Percentiles rank a stretch among this genome's conserved stretches.
Conservation (phyloP, 208 protist genomes). For the Leishmania lainsoni region DNA sequence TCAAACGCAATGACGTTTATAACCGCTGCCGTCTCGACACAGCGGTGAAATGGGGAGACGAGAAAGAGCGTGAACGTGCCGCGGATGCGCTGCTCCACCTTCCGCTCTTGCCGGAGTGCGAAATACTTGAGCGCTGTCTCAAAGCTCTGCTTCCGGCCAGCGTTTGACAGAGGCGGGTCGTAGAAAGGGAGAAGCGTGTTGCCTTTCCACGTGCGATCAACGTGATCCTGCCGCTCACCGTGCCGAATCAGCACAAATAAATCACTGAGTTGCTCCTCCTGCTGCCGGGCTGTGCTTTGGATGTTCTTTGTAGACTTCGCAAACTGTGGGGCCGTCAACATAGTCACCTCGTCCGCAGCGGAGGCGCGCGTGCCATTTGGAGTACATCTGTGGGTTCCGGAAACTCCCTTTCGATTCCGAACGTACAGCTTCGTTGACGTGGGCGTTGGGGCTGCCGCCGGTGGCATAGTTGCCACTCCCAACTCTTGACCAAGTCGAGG, state of each 20-base stretch:
- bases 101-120: constrained; percentile 42
- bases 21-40: constrained; percentile 79
- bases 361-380: not conserved
- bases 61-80: constrained; percentile 72
- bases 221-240: constrained; percentile 83
- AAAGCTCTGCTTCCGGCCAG: constrained; percentile 72
- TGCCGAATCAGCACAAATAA: constrained; percentile 73
- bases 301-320: constrained; percentile 55
- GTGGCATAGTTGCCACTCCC: constrained; percentile 3
- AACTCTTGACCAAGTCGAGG: not conserved
- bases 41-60: constrained; percentile 83
- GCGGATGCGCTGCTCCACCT: constrained; percentile 58
- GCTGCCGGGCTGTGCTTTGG: constrained; percentile 26
- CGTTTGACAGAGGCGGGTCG: constrained; percentile 82
- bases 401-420: not conserved
- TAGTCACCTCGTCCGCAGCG: constrained; percentile 29
- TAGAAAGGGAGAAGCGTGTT: constrained; percentile 55
- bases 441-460: not conserved
- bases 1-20: constrained; percentile 81
- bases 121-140: constrained; percentile 78
- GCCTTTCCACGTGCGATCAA: constrained; percentile 65
- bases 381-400: not conserved
- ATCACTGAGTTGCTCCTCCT: constrained; percentile 50
- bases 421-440: not conserved
- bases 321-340: constrained; percentile 65